These are phyloP conservation scores for Aspergillus sp. DNA, from an alignment of 2,329 filamentous ascomycete genomes.

Conservation along the genomic window DNA sequence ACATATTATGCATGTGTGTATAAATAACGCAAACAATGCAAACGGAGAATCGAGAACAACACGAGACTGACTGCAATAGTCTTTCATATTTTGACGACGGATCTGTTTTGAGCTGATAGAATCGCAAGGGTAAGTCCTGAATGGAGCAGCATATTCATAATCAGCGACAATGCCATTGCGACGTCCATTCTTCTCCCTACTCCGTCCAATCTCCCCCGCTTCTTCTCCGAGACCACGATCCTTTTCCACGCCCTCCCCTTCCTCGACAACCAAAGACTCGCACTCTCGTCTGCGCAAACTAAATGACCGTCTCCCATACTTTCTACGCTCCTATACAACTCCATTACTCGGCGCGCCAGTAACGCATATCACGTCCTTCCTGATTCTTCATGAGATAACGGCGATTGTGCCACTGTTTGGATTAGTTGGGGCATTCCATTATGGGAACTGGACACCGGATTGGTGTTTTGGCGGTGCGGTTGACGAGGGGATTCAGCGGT, in stretches of 20 bases:
- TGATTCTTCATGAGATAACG: conserved; percentile 86
- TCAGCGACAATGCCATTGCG: conserved; percentile 8
- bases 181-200: conserved; percentile 3
- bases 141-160: not conserved
- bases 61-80: too few species aligned
- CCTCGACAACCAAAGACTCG: conserved; percentile 15
- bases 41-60: not conserved
- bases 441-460: conserved; percentile 64
- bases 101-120: too few species aligned
- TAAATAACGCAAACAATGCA: conserved; percentile 11
- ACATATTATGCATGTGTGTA: conserved; percentile 5
- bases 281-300: conserved; percentile 28
- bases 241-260: conserved; percentile 17
- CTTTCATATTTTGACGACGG: too few species aligned
- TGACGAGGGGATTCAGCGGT: conserved; percentile 61
- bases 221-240: conserved; percentile 9
- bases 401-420: conserved; percentile 73
- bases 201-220: conserved; percentile 10
- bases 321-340: conserved; percentile 61
- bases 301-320: conserved; percentile 53
- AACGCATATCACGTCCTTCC: conserved; percentile 76
- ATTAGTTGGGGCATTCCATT: conserved; percentile 72
- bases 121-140: not conserved
- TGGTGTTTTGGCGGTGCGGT: conserved; percentile 32
- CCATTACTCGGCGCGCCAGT: conserved; percentile 69